Evolutionary conservation across 2,329 filamentous ascomycete genomes (phyloP).

Genomic region (Waltergamsia citrina): DNA sequence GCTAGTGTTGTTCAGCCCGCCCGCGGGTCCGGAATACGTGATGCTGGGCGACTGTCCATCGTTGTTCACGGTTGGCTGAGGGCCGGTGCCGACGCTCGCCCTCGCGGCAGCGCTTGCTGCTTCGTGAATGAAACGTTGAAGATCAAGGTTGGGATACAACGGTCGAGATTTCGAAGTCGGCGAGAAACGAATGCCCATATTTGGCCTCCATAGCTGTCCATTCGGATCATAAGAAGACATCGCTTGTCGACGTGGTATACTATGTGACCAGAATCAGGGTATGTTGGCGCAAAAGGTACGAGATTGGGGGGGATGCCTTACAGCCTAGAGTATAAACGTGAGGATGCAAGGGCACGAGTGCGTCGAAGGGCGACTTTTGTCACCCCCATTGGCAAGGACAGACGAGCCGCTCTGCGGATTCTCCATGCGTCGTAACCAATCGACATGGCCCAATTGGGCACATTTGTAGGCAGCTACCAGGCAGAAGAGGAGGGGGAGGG

Average conservation of each 20-base stretch:
- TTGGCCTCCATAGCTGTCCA: constrained; percentile 16
- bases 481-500: background rate
- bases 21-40: no score
- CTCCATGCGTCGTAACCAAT: constrained; percentile 1
- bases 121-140: background rate
- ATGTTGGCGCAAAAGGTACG: background rate
- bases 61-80: no score
- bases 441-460: constrained; percentile 5
- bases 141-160: constrained; percentile 12
- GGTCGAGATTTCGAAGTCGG: constrained; percentile 9
- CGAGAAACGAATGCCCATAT: constrained; percentile 19
- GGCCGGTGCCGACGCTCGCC: no score
- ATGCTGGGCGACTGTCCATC: no score
- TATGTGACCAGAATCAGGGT: no score
- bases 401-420: background rate
- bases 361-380: background rate
- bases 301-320: no score
- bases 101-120: no score
- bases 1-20: no score
- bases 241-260: background rate
- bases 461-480: constrained; percentile 6
- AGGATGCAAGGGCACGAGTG: background rate
- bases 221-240: background rate
- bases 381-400: constrained; percentile 5
- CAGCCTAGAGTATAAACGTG: no score